Conservation (phyloP, 1,284 basidiomycete species). For the Baeospora myosura region DNA sequence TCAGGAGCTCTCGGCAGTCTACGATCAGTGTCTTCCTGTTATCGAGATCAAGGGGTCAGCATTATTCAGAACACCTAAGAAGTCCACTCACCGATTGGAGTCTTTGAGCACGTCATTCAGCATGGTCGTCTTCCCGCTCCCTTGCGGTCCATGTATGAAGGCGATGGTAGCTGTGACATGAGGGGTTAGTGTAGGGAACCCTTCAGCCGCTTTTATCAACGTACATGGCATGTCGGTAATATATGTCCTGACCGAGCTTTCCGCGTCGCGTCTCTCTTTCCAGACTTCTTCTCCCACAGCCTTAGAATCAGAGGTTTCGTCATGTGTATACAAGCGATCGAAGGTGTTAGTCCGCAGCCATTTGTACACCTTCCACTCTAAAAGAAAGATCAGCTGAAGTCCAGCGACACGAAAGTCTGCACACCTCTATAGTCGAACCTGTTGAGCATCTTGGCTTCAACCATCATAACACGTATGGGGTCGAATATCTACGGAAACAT, state of each 20-base stretch:
- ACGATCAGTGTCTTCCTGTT: slow-evolving; percentile 66
- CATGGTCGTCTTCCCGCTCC: slow-evolving; percentile 81
- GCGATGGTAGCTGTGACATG: slow-evolving; percentile 48
- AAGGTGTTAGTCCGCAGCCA: slow-evolving; percentile 60
- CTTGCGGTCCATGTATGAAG: slow-evolving; percentile 89
- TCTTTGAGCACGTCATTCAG: slow-evolving; percentile 57
- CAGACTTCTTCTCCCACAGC: slow-evolving; percentile 47
- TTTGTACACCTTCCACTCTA: slow-evolving; percentile 34
- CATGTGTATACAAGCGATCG: slow-evolving; percentile 31
- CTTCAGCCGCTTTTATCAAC: slow-evolving; percentile 13
- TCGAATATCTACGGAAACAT: slow-evolving; percentile 73
- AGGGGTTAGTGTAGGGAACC: background rate
- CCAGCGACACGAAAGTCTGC: slow-evolving; percentile 12
- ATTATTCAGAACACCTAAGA: slow-evolving; percentile 4
- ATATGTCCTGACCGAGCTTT: slow-evolving; percentile 61
- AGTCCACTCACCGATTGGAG: slow-evolving; percentile 42
- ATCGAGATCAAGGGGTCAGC: slow-evolving; percentile 2
- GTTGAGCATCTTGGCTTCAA: slow-evolving; percentile 76
- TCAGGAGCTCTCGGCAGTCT: slow-evolving; percentile 75
- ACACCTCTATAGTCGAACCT: slow-evolving; percentile 74
- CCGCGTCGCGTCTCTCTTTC: slow-evolving; percentile 79
- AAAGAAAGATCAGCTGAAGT: background rate
- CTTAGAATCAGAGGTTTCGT: slow-evolving; percentile 11
- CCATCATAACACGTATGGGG: slow-evolving; percentile 80
- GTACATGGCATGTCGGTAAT: slow-evolving; percentile 68